Evolutionary conservation across 2,329 filamentous ascomycete species (phyloP), one percentile per base, ranked within the genome.

Genomic region (Aspergillus latus): DNA sequence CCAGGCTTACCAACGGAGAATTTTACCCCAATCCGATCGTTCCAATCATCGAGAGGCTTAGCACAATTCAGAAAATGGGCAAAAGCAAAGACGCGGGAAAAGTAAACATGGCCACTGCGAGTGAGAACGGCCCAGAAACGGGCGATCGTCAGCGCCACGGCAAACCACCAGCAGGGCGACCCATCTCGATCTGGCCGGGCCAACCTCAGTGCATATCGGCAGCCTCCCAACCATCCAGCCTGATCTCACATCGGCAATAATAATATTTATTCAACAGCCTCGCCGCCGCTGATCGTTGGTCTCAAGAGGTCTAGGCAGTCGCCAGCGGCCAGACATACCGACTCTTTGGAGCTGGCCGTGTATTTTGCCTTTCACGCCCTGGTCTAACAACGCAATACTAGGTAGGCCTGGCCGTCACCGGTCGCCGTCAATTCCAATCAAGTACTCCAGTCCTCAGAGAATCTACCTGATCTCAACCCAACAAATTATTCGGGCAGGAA

Each of bases 1-100:
- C n/a, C n/a, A 34, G 42, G 32, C 40, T 29, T 40, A 10, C 42
- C 15, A 30, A 44, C 56, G 56, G 59, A 59, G 57, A 53, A 56
- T 54, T 58, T 29, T 55, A n/a, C 56, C 59, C 60, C 52, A 46
- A 40, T 53, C 49, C 54, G 46, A 60, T 59, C 36, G 47, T 26
- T 21, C 26, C 42, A 16, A 39, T 45, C 36, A 45, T 56, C 49
- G 51, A 50, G 40, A 52, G 39, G 28, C 32, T 13, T 29, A n/a
- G n/a, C 49, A 50, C 21, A 32, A 57, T 11, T 47, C 43, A 46
- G 37, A 50, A 32, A 15, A 28, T 30, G 26, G 26, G 9, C n/a
- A 5, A 34, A 34, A 46, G 29, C 26, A 46, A 46, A 28, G 26
- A 46, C 21, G 28, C 43, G 21, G 29, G n/a, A 50, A 50, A 47